These are phyloP conservation scores for Wickerhamiella allomyrinae DNA, from an alignment of 805 yeast genomes.

Conservation along the genomic window DNA sequence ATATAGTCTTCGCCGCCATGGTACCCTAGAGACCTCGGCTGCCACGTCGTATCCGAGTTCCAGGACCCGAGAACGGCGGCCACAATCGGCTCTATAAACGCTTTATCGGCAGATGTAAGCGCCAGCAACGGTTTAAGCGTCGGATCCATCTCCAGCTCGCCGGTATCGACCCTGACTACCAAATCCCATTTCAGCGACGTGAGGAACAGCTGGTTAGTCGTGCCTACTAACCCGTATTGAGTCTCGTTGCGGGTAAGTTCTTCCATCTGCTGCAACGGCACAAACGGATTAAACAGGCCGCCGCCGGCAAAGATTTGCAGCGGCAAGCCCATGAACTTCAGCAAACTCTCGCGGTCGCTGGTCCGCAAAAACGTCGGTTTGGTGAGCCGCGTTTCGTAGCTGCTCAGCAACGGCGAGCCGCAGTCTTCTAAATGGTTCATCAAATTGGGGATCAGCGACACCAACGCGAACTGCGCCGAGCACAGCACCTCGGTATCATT, in stretches of 20 bases:
- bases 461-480: slow-evolving; percentile 65
- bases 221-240: slow-evolving; percentile 61
- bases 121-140: slow-evolving; percentile 31
- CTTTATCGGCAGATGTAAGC: slow-evolving; percentile 49
- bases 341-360: slow-evolving; percentile 61
- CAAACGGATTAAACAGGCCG: slow-evolving; percentile 80
- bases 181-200: slow-evolving; percentile 55
- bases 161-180: slow-evolving; percentile 50
- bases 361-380: slow-evolving; percentile 59
- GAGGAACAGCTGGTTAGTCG: slow-evolving; percentile 69
- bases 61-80: slow-evolving; percentile 34
- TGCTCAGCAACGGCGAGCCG: slow-evolving; percentile 61
- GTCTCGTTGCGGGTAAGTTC: slow-evolving; percentile 47
- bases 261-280: slow-evolving; percentile 84
- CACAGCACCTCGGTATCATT: slow-evolving; percentile 69
- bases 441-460: slow-evolving; percentile 72
- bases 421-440: slow-evolving; percentile 57
- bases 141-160: slow-evolving; percentile 27
- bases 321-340: slow-evolving; percentile 77
- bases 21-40: slow-evolving; percentile 35
- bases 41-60: slow-evolving; percentile 28
- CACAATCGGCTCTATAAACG: slow-evolving; percentile 51
- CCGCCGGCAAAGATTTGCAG: slow-evolving; percentile 73
- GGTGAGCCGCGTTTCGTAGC: slow-evolving; percentile 35
- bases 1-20: slow-evolving; percentile 78